Evolutionary conservation across 2,329 filamentous ascomycete species (phyloP).

Genomic region (Aspergillus caelatus): DNA sequence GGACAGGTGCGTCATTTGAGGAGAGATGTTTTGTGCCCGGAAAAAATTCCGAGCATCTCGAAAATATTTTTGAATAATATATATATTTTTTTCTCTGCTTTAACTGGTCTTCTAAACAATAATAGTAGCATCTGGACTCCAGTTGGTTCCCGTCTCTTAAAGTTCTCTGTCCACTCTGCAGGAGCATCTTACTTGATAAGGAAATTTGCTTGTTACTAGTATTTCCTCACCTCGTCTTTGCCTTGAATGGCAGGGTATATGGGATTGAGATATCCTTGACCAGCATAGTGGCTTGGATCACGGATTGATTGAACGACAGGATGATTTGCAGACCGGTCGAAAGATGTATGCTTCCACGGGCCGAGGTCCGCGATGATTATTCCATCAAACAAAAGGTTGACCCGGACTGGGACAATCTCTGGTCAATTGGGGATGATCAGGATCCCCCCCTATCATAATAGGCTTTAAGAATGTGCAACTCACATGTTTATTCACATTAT

Average conservation of each 20-base stretch:
- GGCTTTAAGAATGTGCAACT: not conserved
- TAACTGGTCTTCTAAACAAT: not conserved
- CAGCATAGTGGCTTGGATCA: not conserved
- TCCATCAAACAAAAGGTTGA: not conserved
- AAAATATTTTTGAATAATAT: not conserved
- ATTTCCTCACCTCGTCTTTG: not conserved
- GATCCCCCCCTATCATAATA: not conserved
- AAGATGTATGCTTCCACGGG: not conserved
- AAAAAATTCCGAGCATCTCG: not conserved
- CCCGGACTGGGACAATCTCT: not conserved
- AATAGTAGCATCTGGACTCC: not conserved
- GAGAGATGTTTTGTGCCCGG: not conserved
- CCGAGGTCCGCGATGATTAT: slow-evolving; percentile 8
- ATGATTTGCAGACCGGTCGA: not conserved
- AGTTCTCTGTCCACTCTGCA: not conserved
- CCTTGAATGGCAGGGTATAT: not conserved
- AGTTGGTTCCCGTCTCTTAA: not conserved
- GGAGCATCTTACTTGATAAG: not conserved
- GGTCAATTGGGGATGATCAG: not conserved
- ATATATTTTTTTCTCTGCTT: not conserved
- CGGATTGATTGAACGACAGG: not conserved
- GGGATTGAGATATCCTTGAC: not conserved
- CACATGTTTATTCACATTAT: slow-evolving; percentile 2
- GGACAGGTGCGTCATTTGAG: not conserved
- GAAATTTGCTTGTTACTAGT: not conserved